Conservation (phyloP, 345 rosid genomes). For the Gossypium rotundifolium region DNA sequence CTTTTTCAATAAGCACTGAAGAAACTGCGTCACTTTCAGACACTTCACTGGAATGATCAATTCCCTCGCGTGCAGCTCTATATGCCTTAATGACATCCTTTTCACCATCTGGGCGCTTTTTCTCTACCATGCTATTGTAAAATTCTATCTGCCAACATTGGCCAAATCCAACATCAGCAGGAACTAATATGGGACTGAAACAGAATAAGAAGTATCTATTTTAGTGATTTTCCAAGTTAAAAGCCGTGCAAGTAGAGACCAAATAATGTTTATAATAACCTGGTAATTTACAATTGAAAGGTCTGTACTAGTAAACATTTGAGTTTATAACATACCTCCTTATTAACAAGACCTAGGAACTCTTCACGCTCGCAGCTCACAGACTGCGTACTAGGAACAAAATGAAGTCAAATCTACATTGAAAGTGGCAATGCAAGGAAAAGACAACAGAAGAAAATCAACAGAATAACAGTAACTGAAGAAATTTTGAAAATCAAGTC, state of each 20-base stretch:
- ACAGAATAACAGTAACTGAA: neutral
- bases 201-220: neutral
- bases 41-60: conserved; percentile 38
- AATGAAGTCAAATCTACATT: conserved; percentile 14
- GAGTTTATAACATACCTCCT: conserved; percentile 56
- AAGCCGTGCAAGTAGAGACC: neutral
- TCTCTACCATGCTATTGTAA: conserved; percentile 76
- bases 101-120: conserved; percentile 62
- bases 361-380: conserved; percentile 88
- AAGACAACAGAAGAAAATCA: neutral
- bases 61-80: conserved; percentile 71
- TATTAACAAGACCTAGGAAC: conserved; percentile 72
- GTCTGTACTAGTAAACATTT: neutral
- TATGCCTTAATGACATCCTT: conserved; percentile 72
- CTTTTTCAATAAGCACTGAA: conserved; percentile 71
- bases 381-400: conserved; percentile 46
- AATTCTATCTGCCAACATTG: conserved; percentile 61
- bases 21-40: conserved; percentile 60
- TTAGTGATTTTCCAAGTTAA: neutral
- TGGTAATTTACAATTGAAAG: neutral
- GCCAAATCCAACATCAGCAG: conserved; percentile 3
- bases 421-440: conserved; percentile 4
- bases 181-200: neutral
- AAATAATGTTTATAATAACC: neutral
- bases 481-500: conserved; percentile 9